Conservation (phyloP, 2,329 filamentous ascomycete genomes). For the Botryosphaeria agaves region DNA sequence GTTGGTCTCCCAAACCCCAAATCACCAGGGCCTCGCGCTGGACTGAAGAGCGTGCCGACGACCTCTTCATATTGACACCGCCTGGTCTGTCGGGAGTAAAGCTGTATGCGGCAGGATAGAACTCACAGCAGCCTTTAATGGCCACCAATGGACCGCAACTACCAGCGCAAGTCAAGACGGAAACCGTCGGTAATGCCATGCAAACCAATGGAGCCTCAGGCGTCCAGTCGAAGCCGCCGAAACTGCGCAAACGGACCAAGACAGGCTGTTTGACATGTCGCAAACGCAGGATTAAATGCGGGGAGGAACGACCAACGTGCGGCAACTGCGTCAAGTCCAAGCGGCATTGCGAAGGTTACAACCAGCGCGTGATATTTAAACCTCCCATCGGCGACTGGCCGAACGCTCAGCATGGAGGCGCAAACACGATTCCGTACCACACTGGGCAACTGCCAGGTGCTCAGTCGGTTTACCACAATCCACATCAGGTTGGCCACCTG, state of each 20-base stretch:
- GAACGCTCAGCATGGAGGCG: constrained; percentile 16
- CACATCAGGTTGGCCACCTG: no score
- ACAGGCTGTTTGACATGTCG: constrained; percentile 89
- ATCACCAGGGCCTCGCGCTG: no score
- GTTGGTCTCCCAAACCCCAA: no score
- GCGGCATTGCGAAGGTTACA: constrained; percentile 69
- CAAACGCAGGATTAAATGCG: constrained; percentile 91
- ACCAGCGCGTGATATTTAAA: constrained; percentile 66
- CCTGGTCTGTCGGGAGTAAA: no score
- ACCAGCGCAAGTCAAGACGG: neutral
- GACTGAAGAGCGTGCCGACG: no score
- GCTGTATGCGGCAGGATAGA: no score
- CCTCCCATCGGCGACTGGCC: constrained; percentile 42
- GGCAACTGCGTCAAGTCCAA: constrained; percentile 79
- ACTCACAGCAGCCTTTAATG: no score
- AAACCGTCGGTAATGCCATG: neutral
- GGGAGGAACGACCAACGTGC: constrained; percentile 70
- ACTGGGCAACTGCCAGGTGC: constrained; percentile 2
- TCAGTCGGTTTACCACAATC: no score
- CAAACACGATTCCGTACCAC: constrained; percentile 4
- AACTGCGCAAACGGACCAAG: constrained; percentile 53
- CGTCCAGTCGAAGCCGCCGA: neutral
- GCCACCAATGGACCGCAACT: neutral
- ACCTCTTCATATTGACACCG: no score
- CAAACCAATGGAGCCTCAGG: neutral